Evolutionary conservation across 2,329 filamentous ascomycete genomes (phyloP), one percentile per base, ranked within the genome.

Genomic region (Orbilia quercus): DNA sequence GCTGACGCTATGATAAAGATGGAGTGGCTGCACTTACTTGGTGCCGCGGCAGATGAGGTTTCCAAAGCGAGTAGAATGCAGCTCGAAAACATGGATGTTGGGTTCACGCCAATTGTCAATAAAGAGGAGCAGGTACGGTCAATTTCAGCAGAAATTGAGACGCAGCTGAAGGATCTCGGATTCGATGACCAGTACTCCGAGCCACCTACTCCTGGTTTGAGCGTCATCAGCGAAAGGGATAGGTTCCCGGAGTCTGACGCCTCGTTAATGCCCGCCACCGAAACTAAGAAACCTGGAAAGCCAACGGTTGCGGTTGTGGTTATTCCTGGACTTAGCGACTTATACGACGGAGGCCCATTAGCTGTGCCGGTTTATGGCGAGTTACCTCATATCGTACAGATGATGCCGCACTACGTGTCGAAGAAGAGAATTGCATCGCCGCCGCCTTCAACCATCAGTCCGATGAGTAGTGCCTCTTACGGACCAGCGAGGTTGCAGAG

Each of bases 391-490:
- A 73, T 73, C 22, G 60, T 65, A 20, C 60, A 65, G 18, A 73
- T 73, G 69, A 73, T 73, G 69, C 69, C 69, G 38, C 69, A 73
- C 51, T 73, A 73, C 38, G 60, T 73, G 3, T 34, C 38, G 16
- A 73, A 73, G 55, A 73, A 65, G 54, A 51, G 69, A 40, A 66
- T 73, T n/a, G 36, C 63, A 18, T 66, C 60, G 18, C 69, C 69
- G 18, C 69, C 69, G n/a, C 69, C 69, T 25, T 73, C 69, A 18
- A 73, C 69, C 4, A 73, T 73, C 42, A 73, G 69, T 62, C 69
- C 69, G 34, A 66, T 73, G 60, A 73, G 69, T 73, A 73, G 69
- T 51, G 69, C 69, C 20, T 73, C 69, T 1, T 73, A 73, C n/a
- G 69, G 69, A 23, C 69, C 69, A 1, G 60, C 60, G 2, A 51